Evolutionary conservation across 1,284 basidiomycete genomes (phyloP).

Genomic region (Boletus calvinii): DNA sequence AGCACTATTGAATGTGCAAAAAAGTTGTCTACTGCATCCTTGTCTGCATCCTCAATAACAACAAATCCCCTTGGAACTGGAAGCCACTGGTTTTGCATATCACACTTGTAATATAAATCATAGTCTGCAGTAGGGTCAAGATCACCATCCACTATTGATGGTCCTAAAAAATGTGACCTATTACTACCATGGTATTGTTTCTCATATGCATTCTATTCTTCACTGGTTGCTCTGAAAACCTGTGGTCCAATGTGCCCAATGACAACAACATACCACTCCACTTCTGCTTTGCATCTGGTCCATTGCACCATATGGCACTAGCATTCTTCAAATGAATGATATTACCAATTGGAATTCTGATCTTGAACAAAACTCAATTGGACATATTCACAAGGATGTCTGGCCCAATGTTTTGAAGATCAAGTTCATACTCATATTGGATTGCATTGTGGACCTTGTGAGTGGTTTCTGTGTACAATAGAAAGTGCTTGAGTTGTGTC

Average conservation of each 20-base stretch:
- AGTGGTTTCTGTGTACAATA: too few relatives aligned
- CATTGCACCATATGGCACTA: conserved; percentile 17
- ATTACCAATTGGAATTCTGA: conserved; percentile 4
- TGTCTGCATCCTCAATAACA: not conserved
- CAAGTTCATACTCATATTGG: not conserved
- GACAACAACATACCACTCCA: not conserved
- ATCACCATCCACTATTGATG: not conserved
- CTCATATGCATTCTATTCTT: conserved; percentile 12
- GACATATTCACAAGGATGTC: not conserved
- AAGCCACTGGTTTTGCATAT: conserved; percentile 1
- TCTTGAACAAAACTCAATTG: not conserved
- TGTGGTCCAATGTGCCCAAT: not conserved
- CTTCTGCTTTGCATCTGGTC: conserved; percentile 15
- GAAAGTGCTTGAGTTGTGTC: too few relatives aligned
- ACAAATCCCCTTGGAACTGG: not conserved
- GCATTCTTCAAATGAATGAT: conserved; percentile 18
- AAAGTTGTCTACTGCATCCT: not conserved
- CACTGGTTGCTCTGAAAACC: not conserved
- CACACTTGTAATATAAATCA: conserved; percentile 1
- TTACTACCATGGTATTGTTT: not conserved
- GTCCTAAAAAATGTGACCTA: not conserved
- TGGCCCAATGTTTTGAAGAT: not conserved
- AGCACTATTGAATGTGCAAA: too few relatives aligned
- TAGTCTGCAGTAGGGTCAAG: not conserved
- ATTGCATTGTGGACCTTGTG: not conserved